Conservation (phyloP, 2,329 filamentous ascomycete genomes). For the Arthrobotrys megalospora region DNA sequence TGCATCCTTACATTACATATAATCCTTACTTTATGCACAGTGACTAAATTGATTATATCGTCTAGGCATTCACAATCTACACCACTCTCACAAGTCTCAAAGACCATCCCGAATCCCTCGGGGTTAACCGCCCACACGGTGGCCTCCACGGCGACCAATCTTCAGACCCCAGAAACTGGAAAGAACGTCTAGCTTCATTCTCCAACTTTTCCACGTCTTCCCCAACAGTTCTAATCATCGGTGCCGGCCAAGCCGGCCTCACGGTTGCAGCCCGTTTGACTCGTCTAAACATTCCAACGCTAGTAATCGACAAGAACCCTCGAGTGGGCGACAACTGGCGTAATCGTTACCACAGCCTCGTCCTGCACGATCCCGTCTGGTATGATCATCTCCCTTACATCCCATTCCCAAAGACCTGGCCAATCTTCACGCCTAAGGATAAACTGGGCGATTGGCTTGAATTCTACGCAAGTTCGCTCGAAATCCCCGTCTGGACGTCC, state of each 20-base stretch:
- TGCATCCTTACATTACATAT: not conserved
- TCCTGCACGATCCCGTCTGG: constrained; percentile 78
- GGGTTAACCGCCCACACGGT: constrained; percentile 72
- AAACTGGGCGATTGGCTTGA: constrained; percentile 80
- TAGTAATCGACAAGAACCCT: constrained; percentile 75
- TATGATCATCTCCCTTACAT: constrained; percentile 77
- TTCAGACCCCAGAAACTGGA: constrained; percentile 51
- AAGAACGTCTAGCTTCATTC: constrained; percentile 39
- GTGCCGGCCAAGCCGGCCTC: constrained; percentile 75
- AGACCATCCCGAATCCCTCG: constrained; percentile 71
- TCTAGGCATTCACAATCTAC: constrained; percentile 76
- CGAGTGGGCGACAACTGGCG: constrained; percentile 78
- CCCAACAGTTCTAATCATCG: constrained; percentile 76
- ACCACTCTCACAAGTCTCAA: constrained; percentile 74
- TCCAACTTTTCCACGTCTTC: constrained; percentile 25
- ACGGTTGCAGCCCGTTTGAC: constrained; percentile 74
- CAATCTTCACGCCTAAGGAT: constrained; percentile 79
- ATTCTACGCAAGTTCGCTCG: constrained; percentile 75
- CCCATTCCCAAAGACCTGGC: constrained; percentile 77
- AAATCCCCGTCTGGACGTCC: constrained; percentile 78
- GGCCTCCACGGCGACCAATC: constrained; percentile 71
- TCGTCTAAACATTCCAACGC: constrained; percentile 72
- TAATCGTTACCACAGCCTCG: constrained; percentile 75
- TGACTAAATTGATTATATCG: constrained; percentile 69
- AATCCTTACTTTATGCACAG: no score